These are phyloP conservation scores for Cercospora zeina DNA, from an alignment of 2,329 filamentous ascomycete species.

Conservation along the genomic window DNA sequence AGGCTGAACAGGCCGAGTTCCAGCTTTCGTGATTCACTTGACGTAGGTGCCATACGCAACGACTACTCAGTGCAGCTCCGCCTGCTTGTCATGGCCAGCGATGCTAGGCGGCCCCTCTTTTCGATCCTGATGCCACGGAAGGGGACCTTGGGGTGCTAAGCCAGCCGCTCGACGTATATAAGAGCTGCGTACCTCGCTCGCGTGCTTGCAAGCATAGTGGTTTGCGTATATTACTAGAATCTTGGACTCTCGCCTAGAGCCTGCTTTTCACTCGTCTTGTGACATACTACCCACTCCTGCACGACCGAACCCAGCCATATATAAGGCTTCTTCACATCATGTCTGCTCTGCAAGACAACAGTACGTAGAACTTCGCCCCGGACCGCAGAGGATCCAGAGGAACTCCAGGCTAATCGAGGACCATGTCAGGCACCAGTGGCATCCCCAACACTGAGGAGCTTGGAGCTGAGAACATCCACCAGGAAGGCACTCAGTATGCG, in stretches of 20 bases:
- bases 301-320: neutral
- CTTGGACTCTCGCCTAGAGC: conserved; percentile 9
- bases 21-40: conserved; percentile 11
- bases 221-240: neutral
- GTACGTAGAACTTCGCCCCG: conserved; percentile 7
- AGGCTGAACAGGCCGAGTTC: neutral
- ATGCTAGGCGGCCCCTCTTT: conserved; percentile 5
- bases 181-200: conserved; percentile 14
- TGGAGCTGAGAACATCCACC: conserved; percentile 20
- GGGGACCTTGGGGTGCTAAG: conserved; percentile 15
- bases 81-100: neutral
- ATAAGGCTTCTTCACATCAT: conserved; percentile 5
- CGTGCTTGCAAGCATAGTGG: conserved; percentile 7
- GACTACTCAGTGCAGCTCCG: neutral
- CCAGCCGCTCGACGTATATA: conserved; percentile 15
- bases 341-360: conserved; percentile 14
- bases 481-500: conserved; percentile 32
- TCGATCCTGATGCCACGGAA: conserved; percentile 5
- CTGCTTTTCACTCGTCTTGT: conserved; percentile 7
- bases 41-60: conserved; percentile 12
- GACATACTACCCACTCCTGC: conserved; percentile 9
- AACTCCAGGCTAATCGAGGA: conserved; percentile 6
- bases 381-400: neutral
- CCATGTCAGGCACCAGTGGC: conserved; percentile 13
- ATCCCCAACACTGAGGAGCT: conserved; percentile 10